Conservation (phyloP, 2,329 filamentous ascomycete species). For the Ceratocystis ficicola region DNA sequence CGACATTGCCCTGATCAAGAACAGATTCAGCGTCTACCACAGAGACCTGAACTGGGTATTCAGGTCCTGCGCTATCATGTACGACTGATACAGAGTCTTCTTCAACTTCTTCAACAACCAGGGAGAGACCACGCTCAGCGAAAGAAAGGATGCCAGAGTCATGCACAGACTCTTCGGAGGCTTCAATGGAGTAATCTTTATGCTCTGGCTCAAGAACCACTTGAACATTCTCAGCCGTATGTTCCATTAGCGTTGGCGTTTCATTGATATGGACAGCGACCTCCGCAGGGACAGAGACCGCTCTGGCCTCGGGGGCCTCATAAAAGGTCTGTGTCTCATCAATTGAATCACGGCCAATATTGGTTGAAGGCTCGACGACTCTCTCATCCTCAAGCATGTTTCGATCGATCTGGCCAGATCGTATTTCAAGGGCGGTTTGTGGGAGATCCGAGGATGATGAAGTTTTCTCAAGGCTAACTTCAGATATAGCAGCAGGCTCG, state of each 20-base stretch:
- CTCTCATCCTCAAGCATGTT: background rate
- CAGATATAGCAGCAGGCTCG: background rate
- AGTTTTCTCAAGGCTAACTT: background rate
- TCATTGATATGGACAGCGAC: background rate
- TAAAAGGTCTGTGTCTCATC: background rate
- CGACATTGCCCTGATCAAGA: background rate
- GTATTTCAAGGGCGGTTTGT: background rate
- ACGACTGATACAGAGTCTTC: background rate
- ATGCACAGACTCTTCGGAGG: background rate
- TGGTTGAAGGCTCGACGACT: background rate
- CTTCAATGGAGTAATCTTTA: background rate
- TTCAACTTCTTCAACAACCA: constrained; percentile 5
- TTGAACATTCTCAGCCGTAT: background rate
- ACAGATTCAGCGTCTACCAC: background rate
- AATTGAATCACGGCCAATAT: background rate
- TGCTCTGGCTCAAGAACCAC: background rate
- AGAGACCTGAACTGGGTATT: too few species aligned
- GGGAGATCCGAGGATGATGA: background rate
- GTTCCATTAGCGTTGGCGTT: background rate
- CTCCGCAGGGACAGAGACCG: background rate
- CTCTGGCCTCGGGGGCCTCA: background rate
- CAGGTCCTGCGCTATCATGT: background rate
- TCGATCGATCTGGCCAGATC: background rate
- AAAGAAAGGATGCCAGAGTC: background rate
- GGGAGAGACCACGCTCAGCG: background rate